A percentile compares a stretch with the other conserved stretches of the same genome.
Conservation (phyloP, 257 asterid genomes). For the Solanum chilense region DNA sequence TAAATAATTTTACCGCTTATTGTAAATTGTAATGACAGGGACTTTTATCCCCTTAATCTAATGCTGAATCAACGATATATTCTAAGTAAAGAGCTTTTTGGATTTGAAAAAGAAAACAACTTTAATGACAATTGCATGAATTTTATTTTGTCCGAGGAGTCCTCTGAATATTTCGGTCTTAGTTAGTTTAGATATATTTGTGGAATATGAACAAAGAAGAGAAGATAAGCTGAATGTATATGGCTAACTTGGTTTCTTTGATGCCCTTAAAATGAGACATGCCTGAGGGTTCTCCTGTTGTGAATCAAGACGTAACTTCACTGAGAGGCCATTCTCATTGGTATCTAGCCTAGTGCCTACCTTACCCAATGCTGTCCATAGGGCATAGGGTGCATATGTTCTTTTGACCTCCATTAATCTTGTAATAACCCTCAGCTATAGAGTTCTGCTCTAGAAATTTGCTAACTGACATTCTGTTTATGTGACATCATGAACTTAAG, state of each 20-base stretch:
- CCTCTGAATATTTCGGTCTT: not conserved
- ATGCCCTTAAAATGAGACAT: not conserved
- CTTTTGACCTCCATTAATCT: not conserved
- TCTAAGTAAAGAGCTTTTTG: too few relatives aligned
- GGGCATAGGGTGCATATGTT: not conserved
- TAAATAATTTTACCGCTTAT: too few relatives aligned
- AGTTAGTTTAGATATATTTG: not conserved
- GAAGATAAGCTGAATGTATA: not conserved
- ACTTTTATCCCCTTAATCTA: too few relatives aligned
- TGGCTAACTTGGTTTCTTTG: not conserved
- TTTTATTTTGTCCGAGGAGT: not conserved
- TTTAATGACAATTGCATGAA: not conserved
- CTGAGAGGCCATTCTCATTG: not conserved
- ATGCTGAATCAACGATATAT: too few relatives aligned
- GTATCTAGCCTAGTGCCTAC: not conserved
- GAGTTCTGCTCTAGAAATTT: not conserved
- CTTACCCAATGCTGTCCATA: not conserved
- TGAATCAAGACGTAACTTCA: not conserved
- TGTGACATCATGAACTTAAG: not conserved
- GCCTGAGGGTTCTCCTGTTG: not conserved
- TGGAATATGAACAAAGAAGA: not conserved
- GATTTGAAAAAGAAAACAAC: too few relatives aligned
- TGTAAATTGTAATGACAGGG: too few relatives aligned
- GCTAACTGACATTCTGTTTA: not conserved
- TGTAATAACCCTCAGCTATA: not conserved